Percentiles rank a stretch among this genome's conserved stretches.
phyloP scores from a whole-genome alignment of 2,329 filamentous ascomycete genomes.

The Fusarium staphyleae region DNA sequence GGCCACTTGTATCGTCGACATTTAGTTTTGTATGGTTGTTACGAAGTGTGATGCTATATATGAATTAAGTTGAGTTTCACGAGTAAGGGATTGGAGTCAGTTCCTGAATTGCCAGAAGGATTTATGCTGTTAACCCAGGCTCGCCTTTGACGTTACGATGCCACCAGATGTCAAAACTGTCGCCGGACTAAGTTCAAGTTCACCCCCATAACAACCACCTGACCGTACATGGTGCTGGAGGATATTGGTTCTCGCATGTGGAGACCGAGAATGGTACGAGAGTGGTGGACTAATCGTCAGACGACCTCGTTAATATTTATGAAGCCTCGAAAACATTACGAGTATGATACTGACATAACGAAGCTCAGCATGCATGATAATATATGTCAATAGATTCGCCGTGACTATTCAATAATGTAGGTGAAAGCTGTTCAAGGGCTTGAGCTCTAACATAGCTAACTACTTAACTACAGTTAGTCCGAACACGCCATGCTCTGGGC shows the following conservation, averaged over 20 bases:
- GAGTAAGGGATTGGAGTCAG: background rate
- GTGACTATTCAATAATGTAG: conserved; percentile 56
- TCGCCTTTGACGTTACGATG: conserved; percentile 8
- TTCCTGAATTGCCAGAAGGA: fast-evolving
- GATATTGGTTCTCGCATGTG: no score
- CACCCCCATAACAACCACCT: conserved; percentile 23
- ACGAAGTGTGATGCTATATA: background rate
- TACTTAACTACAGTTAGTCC: no score
- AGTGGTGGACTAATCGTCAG: no score
- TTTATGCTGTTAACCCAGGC: background rate
- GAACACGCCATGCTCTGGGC: no score
- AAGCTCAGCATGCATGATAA: conserved; percentile 45
- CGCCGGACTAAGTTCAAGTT: conserved; percentile 21
- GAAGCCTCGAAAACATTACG: no score
- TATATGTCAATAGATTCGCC: conserved; percentile 57
- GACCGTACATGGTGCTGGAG: conserved; percentile 24
- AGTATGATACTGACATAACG: no score
- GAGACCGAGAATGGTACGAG: no score
- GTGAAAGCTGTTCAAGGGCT: conserved; percentile 26
- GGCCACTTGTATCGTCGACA: background rate
- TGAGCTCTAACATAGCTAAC: no score
- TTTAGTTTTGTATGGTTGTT: background rate
- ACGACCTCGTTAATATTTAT: no score
- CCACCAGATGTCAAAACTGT: conserved; percentile 23
- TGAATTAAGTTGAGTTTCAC: no score